Evolutionary conservation across 1,139 yeast genomes (phyloP), one percentile per base, ranked within the genome.

Genomic region (Nakaseomyces nivariensis): DNA sequence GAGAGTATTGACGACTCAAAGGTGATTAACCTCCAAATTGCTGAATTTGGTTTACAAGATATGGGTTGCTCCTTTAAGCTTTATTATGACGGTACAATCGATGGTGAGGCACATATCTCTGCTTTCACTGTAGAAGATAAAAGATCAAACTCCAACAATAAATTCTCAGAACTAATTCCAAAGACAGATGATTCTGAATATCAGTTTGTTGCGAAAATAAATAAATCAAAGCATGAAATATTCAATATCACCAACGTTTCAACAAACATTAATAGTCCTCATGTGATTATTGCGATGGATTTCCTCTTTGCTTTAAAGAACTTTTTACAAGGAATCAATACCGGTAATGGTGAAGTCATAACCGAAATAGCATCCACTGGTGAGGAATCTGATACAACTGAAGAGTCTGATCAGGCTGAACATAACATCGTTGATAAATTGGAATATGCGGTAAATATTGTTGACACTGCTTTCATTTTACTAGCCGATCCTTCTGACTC

Each of bases 121-220:
- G 81, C 96, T 0, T 85, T 94, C 61, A 79, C 83, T 1, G 87
- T 90, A 1, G 78, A 77, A 51, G 98, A 92, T 67, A 78, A 81
- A 3, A 74, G 98, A 56, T 63, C 69, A 33, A 69, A 70, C 9
- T 77, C 77, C 31, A 78, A 75, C 17, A 90, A 86, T 67, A 78
- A 78, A 59, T 92, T 87, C 66, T 76, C 83, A 0, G 85, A 89
- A 54, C 80, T 92, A 36, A 82, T 94, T 45, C 97, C 97, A 1
- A 77, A 79, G 27, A 75, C 78, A 2, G 68, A 73, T 3, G 78
- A 80, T 41, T 80, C 77, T 1, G 79, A 79, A 33, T 74, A 85
- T 59, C 98, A 92, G 62, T 84, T 94, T 56, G 72, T 78, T 69
- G 79, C 86, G 3, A 73, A 76, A 29, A 60, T 76, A 0, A 67